Conservation (phyloP, 208 protist species). For the Trypanosoma rangeli region DNA sequence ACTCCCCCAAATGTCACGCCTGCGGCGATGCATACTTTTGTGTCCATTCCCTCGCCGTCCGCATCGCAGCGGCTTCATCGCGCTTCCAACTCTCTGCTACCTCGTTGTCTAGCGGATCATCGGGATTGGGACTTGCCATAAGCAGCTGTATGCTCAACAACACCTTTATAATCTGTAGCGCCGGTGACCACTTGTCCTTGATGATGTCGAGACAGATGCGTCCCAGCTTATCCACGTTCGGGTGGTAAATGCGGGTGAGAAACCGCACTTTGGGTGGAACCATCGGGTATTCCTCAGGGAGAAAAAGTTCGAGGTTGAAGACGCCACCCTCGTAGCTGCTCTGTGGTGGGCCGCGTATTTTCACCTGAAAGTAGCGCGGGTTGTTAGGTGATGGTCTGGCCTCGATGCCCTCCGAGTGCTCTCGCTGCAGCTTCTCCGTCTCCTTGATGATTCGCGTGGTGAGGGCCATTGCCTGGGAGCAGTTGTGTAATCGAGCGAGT, state of each 20-base stretch:
- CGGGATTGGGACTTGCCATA: slow-evolving; percentile 99
- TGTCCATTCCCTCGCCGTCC: slow-evolving; percentile 83
- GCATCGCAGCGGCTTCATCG: slow-evolving; percentile 64
- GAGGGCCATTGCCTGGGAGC: slow-evolving; percentile 40
- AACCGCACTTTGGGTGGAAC: slow-evolving; percentile 99
- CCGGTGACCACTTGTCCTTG: slow-evolving; percentile 99
- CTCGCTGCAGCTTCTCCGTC: slow-evolving; percentile 89
- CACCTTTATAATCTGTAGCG: slow-evolving; percentile 99
- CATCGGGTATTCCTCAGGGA: slow-evolving; percentile 98
- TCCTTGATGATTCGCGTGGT: slow-evolving; percentile 90
- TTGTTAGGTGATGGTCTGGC: slow-evolving; percentile 82
- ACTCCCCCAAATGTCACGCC: slow-evolving; percentile 87
- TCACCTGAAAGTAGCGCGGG: slow-evolving; percentile 88
- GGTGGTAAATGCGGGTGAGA: slow-evolving; percentile 99
- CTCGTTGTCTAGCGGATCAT: slow-evolving; percentile 98
- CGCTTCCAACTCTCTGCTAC: slow-evolving; percentile 95
- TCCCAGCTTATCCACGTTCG: slow-evolving; percentile 99
- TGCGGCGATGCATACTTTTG: slow-evolving; percentile 74
- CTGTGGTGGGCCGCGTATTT: slow-evolving; percentile 85
- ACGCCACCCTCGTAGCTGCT: slow-evolving; percentile 95
- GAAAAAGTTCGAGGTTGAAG: slow-evolving; percentile 99
- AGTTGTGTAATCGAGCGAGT: neutral
- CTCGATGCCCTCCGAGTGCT: slow-evolving; percentile 85
- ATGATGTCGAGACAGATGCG: slow-evolving; percentile 99
- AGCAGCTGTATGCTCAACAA: slow-evolving; percentile 99